Percentiles rank a stretch among this genome's conserved stretches.
phyloP scores from a whole-genome alignment of 179 eudicot species.

The Gypsophila paniculata region DNA sequence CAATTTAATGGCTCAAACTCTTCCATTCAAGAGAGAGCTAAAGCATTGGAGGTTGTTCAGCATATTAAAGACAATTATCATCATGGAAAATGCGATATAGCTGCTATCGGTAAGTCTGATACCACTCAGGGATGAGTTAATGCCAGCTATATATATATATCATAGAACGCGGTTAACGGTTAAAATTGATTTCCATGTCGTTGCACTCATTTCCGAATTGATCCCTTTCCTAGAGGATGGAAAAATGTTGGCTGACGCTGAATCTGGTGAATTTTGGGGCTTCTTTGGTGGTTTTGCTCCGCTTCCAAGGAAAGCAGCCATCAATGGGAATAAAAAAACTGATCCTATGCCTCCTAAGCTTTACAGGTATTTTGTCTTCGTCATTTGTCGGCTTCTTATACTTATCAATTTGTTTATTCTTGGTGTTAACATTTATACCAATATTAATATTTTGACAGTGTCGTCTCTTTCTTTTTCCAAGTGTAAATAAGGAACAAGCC shows the following conservation, averaged over 20 bases:
- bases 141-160: too few species aligned
- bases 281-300: constrained; percentile 99
- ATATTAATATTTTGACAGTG: constrained; percentile 3
- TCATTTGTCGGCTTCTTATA: constrained; percentile 20
- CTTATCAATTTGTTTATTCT: not conserved
- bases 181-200: not conserved
- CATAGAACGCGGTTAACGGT: not conserved
- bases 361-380: constrained; percentile 44
- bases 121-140: not conserved
- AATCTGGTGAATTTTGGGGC: constrained; percentile 96
- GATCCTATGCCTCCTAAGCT: constrained; percentile 51
- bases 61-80: constrained; percentile 85
- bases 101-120: constrained; percentile 65
- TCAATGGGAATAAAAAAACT: constrained; percentile 37
- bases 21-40: constrained; percentile 95
- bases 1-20: constrained; percentile 95
- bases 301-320: constrained; percentile 70
- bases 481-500: constrained; percentile 70
- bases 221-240: constrained; percentile 70
- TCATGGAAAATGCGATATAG: constrained; percentile 91
- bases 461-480: constrained; percentile 33
- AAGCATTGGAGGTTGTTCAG: constrained; percentile 95
- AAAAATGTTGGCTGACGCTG: constrained; percentile 89
- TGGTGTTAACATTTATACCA: not conserved
- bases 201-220: constrained; percentile 14